Conservation (phyloP, 2,329 filamentous ascomycete genomes). For the Botrytis aclada region DNA sequence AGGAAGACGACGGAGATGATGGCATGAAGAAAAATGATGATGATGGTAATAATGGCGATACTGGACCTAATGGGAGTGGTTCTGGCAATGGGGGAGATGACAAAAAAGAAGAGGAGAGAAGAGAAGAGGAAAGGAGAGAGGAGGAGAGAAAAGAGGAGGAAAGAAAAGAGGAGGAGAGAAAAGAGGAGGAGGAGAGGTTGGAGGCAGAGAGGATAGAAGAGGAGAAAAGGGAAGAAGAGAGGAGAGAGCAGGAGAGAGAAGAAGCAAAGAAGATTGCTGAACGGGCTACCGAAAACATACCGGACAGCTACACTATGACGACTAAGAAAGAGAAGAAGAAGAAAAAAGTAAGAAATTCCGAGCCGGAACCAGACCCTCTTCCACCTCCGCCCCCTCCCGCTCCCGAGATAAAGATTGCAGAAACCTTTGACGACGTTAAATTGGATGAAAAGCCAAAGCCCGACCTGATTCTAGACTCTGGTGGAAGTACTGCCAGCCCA, state of each 20-base stretch:
- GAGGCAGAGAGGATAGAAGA: conserved; percentile 56
- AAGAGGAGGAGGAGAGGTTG: conserved; percentile 44
- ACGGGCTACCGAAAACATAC: neutral
- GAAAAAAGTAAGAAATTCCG: conserved; percentile 44
- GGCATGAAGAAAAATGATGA: conserved; percentile 44
- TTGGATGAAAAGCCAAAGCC: conserved; percentile 60
- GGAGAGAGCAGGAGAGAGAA: conserved; percentile 3
- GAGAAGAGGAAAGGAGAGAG: conserved; percentile 50
- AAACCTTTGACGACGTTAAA: conserved; percentile 67
- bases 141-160: conserved; percentile 41
- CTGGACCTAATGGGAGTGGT: conserved; percentile 36
- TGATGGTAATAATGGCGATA: conserved; percentile 38
- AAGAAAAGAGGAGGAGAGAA: conserved; percentile 39
- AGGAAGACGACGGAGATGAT: conserved; percentile 47
- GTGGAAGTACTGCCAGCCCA: conserved; percentile 36
- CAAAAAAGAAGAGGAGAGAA: conserved; percentile 41
- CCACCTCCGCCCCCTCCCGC: conserved; percentile 30
- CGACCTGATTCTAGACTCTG: conserved; percentile 53
- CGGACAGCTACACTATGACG: conserved; percentile 6
- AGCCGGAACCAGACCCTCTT: conserved; percentile 33
- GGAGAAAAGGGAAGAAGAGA: conserved; percentile 6
- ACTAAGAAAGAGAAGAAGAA: conserved; percentile 45
- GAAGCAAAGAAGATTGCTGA: conserved; percentile 28
- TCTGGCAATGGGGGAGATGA: conserved; percentile 38
- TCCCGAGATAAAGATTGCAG: conserved; percentile 41